A percentile compares a stretch with the other conserved stretches of the same genome.
These are phyloP conservation scores for Phytophthora europaea DNA, from an alignment of 352 stramenopile genomes.

Conservation along the genomic window DNA sequence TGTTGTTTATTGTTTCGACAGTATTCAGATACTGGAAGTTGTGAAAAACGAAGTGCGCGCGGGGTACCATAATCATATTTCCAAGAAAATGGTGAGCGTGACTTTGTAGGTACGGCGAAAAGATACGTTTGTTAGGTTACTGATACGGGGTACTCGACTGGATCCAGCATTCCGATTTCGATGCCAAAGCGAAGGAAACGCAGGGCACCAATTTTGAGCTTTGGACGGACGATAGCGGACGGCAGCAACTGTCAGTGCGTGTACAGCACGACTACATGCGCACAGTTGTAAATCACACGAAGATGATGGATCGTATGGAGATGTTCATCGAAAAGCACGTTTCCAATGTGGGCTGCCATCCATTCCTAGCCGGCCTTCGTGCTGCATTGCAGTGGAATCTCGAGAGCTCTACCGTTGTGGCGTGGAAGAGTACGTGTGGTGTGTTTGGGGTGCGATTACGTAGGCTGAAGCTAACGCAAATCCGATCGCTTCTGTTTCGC, in stretches of 20 bases:
- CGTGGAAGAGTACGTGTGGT: slow-evolving; percentile 66
- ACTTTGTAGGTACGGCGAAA: not conserved
- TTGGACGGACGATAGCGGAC: slow-evolving; percentile 32
- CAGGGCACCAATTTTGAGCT: slow-evolving; percentile 73
- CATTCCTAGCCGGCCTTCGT: slow-evolving; percentile 74
- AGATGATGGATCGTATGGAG: slow-evolving; percentile 48
- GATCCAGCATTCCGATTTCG: slow-evolving; percentile 66
- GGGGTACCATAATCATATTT: slow-evolving; percentile 62
- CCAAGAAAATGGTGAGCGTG: slow-evolving; percentile 47
- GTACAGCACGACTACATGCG: slow-evolving; percentile 62
- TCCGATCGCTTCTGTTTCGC: not conserved
- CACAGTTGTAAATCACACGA: slow-evolving; percentile 40
- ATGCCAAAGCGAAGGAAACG: slow-evolving; percentile 39
- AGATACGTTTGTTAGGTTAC: not conserved
- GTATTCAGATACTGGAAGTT: slow-evolving; percentile 64
- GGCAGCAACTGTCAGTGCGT: slow-evolving; percentile 44
- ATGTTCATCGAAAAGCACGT: slow-evolving; percentile 60
- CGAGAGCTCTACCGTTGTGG: slow-evolving; percentile 68
- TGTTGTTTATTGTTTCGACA: slow-evolving; percentile 25
- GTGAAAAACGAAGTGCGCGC: slow-evolving; percentile 77
- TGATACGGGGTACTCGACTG: not conserved
- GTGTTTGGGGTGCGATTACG: no score
- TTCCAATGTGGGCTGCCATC: slow-evolving; percentile 68
- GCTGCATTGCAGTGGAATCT: slow-evolving; percentile 70
- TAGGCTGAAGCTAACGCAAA: not conserved